Evolutionary conservation across 768 basidiomycete genomes (phyloP), one percentile per base, ranked within the genome.

Genomic region (Favolaschia claudopus): DNA sequence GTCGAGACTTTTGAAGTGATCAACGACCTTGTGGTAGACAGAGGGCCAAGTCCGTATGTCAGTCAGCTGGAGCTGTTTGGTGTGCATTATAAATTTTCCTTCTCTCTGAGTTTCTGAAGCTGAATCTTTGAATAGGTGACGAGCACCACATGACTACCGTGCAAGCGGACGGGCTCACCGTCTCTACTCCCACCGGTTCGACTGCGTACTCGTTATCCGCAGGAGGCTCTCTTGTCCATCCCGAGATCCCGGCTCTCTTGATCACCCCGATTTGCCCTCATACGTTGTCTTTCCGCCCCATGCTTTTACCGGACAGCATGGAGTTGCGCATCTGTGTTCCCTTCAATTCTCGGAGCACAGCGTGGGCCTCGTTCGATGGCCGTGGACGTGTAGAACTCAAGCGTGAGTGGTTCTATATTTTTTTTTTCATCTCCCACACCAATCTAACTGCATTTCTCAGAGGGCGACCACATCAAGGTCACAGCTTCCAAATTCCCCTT

Each of bases 101-200:
- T 20, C 19, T n/a, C 38, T 58, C 38, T 42, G n/a, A n/a, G n/a
- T 31, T 36, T 49, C 33, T 28, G 19, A 17, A 49, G 43, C 58
- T 71, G 20, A 65, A 24, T 34, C 56, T 49, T 49, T 14, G 36
- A 31, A 12, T 63, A 98, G 96, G 95, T 59, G 97, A 99, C 70
- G 96, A 99, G 63, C 94, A 99, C 74, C 97, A 99, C 78, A 89
- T 99, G 85, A 99, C 97, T 1, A 99, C 97, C 2, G 97, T 99
- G 3, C 97, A 99, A 77, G 97, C 96, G 0, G 97, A 99, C 68
- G 97, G 97, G 13, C 79, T 99, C 38, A 94, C 92, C 28, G 89
- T 99, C 15, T 90, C 97, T 31, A 99, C 97, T 0, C 97, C 97
- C 8, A 99, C 97, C 0, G 97, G 97, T 5, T 99, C 97, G 24